phyloP scores from a whole-genome alignment of 2,329 filamentous ascomycete genomes.

The Penicillium sp. region DNA sequence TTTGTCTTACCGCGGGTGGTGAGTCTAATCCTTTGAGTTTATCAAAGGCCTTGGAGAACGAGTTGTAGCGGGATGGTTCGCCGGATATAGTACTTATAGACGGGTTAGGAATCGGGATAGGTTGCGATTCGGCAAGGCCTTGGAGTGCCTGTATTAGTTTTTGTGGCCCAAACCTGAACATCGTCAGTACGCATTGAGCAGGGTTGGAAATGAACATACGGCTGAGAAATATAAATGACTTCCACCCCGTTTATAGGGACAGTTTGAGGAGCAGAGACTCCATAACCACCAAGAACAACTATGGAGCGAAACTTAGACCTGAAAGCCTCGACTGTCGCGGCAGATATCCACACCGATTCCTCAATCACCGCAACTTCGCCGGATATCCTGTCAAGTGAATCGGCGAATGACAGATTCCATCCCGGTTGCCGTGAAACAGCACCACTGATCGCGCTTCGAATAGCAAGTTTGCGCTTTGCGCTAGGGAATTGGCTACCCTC shows the following conservation, averaged over 20 bases:
- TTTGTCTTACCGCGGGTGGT: conserved; percentile 23
- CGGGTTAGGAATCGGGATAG: background rate
- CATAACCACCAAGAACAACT: conserved; percentile 28
- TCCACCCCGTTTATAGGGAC: conserved; percentile 23
- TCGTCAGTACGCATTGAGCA: conserved; percentile 11
- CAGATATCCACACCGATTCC: conserved; percentile 28
- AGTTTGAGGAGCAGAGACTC: conserved; percentile 5
- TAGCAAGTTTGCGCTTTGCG: conserved; percentile 35
- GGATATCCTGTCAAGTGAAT: conserved; percentile 26
- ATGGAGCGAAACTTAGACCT: conserved; percentile 25
- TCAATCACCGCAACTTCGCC: conserved; percentile 38
- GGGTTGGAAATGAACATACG: conserved; percentile 24
- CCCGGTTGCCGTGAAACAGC: conserved; percentile 28
- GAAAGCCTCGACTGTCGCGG: conserved; percentile 14
- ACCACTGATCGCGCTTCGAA: conserved; percentile 32
- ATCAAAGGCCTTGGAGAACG: conserved; percentile 24
- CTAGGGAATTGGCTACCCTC: conserved; percentile 29
- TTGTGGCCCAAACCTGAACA: conserved; percentile 32
- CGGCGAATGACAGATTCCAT: conserved; percentile 33
- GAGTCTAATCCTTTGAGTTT: conserved; percentile 23
- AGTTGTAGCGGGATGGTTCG: conserved; percentile 11
- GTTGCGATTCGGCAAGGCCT: conserved; percentile 10
- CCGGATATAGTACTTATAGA: conserved; percentile 18
- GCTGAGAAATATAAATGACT: conserved; percentile 32
- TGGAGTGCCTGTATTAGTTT: conserved; percentile 31